phyloP scores from a whole-genome alignment of 1,284 basidiomycete species.

The Apiotrichum domesticum region DNA sequence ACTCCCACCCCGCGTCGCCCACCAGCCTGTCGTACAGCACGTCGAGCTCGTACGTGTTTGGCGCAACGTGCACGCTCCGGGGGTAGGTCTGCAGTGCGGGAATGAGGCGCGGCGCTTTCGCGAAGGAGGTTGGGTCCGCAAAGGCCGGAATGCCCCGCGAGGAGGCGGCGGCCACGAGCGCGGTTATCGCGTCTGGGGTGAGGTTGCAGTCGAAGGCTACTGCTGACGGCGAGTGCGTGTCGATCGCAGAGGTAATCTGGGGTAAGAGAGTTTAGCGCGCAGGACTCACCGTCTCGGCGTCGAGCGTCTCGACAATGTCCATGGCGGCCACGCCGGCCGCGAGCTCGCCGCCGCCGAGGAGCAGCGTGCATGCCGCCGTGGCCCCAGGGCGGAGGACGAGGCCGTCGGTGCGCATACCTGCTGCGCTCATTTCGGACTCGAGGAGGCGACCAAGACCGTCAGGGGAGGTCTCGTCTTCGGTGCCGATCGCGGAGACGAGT shows the following conservation, averaged over 20 bases:
- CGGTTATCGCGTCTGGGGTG: constrained; percentile 53
- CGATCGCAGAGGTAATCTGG: constrained; percentile 41
- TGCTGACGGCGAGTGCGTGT: constrained; percentile 53
- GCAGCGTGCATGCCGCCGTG: constrained; percentile 78
- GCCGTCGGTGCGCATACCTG: constrained; percentile 79
- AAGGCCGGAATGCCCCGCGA: constrained; percentile 37
- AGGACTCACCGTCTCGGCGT: constrained; percentile 49
- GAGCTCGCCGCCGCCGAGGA: constrained; percentile 71
- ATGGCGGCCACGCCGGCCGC: constrained; percentile 87
- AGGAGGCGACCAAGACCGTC: constrained; percentile 68
- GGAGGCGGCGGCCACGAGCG: constrained; percentile 48
- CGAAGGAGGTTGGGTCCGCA: constrained; percentile 75
- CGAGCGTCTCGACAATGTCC: constrained; percentile 60
- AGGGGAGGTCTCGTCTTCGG: background rate
- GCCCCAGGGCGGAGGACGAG: constrained; percentile 50
- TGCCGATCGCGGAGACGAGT: constrained; percentile 48
- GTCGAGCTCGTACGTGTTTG: constrained; percentile 70
- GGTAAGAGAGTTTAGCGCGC: too few relatives aligned
- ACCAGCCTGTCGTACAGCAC: constrained; percentile 54
- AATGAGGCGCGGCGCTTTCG: constrained; percentile 67
- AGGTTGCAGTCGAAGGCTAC: constrained; percentile 82
- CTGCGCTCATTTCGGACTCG: constrained; percentile 52
- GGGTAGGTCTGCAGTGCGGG: constrained; percentile 54
- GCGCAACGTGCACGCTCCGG: constrained; percentile 60
- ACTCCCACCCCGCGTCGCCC: constrained; percentile 20